Evolutionary conservation across 106 monocot species (phyloP).

Genomic region (Apostasia shenzhenica): DNA sequence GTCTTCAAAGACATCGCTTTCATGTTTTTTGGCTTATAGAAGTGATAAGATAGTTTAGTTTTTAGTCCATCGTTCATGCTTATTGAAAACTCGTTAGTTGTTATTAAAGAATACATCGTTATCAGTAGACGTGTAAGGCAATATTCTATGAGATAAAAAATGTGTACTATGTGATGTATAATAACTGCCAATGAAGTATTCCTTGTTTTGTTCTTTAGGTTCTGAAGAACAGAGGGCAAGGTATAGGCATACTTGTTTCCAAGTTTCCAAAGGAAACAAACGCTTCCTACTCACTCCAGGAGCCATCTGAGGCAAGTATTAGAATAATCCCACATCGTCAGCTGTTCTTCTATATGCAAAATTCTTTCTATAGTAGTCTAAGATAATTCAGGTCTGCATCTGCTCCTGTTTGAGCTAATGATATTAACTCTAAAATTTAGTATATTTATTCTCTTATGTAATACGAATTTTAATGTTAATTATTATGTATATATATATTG

Average conservation of each 20-base stretch:
- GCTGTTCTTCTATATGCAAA: background rate
- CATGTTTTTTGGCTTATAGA: background rate
- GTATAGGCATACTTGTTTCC: slow-evolving; percentile 79
- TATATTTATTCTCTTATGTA: too few relatives aligned
- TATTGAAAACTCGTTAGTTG: background rate
- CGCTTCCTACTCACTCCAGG: slow-evolving; percentile 82
- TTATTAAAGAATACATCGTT: background rate
- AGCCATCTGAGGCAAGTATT: slow-evolving; percentile 73
- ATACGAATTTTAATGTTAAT: too few relatives aligned
- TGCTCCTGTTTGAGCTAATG: too few relatives aligned
- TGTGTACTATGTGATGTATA: too few relatives aligned
- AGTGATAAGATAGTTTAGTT: background rate
- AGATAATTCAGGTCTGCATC: too few relatives aligned
- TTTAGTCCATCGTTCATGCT: background rate
- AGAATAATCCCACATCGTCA: background rate
- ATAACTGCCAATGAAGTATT: background rate
- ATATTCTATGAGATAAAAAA: too few relatives aligned
- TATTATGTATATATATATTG: too few relatives aligned
- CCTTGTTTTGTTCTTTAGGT: slow-evolving; percentile 7
- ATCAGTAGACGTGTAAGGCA: background rate
- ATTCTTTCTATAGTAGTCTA: too few relatives aligned
- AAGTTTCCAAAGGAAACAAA: slow-evolving; percentile 75
- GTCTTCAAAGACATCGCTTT: background rate
- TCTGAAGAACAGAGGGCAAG: slow-evolving; percentile 66
- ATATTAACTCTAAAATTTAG: too few relatives aligned